A percentile compares a stretch with the other conserved stretches of the same genome.
These are phyloP conservation scores for Neonectria neomacrospora DNA, from an alignment of 2,329 filamentous ascomycete species.

Conservation along the genomic window DNA sequence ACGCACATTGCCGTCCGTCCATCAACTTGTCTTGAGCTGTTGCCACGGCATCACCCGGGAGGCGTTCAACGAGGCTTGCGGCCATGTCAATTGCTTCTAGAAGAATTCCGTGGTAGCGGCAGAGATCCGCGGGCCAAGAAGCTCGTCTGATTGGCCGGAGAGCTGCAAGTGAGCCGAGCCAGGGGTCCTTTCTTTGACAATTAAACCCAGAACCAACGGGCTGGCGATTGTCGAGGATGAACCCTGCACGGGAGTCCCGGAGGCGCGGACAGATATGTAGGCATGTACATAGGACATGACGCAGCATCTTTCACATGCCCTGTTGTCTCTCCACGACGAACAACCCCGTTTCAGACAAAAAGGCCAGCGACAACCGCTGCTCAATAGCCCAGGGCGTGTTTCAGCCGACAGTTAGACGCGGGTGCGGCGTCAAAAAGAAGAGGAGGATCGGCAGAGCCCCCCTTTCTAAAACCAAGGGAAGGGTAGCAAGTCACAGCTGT, in stretches of 20 bases:
- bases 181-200: not conserved
- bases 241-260: constrained; percentile 16
- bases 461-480: not conserved
- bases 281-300: not conserved
- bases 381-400: constrained; percentile 1
- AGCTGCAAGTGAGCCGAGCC: not conserved
- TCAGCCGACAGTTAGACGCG: constrained; percentile 25
- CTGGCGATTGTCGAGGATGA: constrained; percentile 14
- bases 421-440: constrained; percentile 36
- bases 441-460: constrained; percentile 35
- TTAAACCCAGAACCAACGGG: not conserved
- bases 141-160: constrained; percentile 12
- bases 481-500: not conserved
- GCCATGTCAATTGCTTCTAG: constrained; percentile 32
- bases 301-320: constrained; percentile 26
- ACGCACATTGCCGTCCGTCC: not conserved
- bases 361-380: constrained; percentile 7
- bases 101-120: constrained; percentile 27
- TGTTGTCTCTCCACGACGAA: not conserved
- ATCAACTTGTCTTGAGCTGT: not conserved
- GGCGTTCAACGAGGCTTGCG: constrained; percentile 24
- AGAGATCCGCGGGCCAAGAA: constrained; percentile 6
- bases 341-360: not conserved
- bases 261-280: constrained; percentile 6
- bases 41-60: constrained; percentile 25